phyloP scores from a whole-genome alignment of 257 asterid species.

The Solanum medicagineum region DNA sequence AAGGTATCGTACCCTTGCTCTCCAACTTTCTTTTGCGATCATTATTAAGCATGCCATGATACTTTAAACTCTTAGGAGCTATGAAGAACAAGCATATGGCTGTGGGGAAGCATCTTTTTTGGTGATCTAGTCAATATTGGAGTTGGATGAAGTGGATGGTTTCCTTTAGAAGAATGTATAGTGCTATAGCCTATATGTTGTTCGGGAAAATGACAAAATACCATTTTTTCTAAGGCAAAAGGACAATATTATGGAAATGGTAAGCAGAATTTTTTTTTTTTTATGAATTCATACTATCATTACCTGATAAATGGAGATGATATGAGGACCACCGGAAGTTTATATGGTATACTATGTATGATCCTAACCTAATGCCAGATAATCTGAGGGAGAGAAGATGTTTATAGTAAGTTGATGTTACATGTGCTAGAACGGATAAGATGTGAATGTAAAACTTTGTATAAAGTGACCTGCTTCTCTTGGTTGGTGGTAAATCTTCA shows the following conservation, averaged over 20 bases:
- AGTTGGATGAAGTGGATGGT: background rate
- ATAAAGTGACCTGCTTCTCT: background rate
- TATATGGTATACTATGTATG: background rate
- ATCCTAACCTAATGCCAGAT: background rate
- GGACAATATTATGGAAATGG: background rate
- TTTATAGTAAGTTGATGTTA: background rate
- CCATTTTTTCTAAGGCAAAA: background rate
- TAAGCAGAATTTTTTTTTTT: background rate
- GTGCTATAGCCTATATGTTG: background rate
- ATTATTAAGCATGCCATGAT: background rate
- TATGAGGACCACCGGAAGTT: background rate
- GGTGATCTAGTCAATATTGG: background rate
- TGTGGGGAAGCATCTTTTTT: background rate
- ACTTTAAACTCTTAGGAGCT: background rate
- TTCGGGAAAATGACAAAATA: background rate
- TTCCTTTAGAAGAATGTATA: background rate
- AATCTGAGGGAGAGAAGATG: background rate
- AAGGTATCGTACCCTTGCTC: background rate
- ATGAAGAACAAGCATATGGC: background rate
- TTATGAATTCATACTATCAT: background rate
- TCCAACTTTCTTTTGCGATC: background rate
- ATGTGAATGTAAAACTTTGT: background rate
- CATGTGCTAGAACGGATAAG: background rate
- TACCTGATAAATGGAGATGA: background rate
- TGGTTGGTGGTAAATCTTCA: background rate